Conservation (phyloP, 2,329 filamentous ascomycete species). For the Fusarium anguioides region DNA sequence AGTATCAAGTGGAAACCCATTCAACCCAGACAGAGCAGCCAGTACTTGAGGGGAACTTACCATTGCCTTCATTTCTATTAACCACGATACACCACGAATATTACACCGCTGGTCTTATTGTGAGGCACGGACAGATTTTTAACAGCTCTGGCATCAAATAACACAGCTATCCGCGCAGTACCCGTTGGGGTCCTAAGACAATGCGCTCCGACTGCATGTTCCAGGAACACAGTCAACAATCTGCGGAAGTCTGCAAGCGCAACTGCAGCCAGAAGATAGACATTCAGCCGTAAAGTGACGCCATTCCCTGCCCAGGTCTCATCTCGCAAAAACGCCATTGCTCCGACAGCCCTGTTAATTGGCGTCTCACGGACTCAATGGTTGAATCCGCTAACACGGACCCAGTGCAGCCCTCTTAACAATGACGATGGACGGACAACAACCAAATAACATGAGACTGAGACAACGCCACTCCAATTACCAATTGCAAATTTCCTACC, state of each 20-base stretch:
- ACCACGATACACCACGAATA: neutral
- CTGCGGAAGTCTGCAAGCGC: neutral
- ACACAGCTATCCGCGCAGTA: neutral
- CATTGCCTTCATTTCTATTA: neutral
- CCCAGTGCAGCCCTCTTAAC: slow-evolving; percentile 13
- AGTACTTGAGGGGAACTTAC: neutral
- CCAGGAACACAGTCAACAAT: neutral
- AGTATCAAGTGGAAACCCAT: neutral
- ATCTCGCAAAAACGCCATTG: neutral
- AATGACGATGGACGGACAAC: neutral
- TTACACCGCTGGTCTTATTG: neutral
- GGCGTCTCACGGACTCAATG: slow-evolving; percentile 12
- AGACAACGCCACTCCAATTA: neutral
- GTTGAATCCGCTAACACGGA: slow-evolving; percentile 20
- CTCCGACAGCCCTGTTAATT: slow-evolving; percentile 9
- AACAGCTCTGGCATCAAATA: no score
- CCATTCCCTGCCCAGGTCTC: slow-evolving; percentile 5
- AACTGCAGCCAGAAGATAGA: neutral
- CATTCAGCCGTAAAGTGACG: slow-evolving; percentile 5
- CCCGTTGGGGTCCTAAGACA: neutral
- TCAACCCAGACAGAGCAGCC: neutral
- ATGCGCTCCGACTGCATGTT: neutral
- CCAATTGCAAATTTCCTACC: neutral
- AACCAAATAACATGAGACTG: slow-evolving; percentile 1
- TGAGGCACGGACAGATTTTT: neutral